phyloP scores from a whole-genome alignment of 1,139 yeast species.

The Candida tetrigidarum region DNA sequence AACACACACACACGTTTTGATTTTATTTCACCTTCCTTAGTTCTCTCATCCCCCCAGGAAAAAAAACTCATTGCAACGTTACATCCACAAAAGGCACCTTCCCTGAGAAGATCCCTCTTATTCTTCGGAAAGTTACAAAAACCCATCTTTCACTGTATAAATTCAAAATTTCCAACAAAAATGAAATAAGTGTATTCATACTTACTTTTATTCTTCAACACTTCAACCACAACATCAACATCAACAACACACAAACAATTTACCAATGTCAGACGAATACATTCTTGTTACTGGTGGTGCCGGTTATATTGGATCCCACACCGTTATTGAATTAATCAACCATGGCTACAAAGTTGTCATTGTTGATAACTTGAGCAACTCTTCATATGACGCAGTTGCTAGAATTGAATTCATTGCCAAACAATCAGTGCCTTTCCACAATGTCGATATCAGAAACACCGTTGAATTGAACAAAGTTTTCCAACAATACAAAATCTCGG shows the following conservation, averaged over 20 bases:
- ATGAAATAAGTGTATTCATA: no score
- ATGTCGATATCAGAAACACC: conserved; percentile 61
- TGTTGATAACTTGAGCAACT: conserved; percentile 71
- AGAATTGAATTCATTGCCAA: conserved; percentile 62
- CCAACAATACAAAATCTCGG: conserved; percentile 50
- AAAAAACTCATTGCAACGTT: not conserved
- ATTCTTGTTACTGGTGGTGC: conserved; percentile 87
- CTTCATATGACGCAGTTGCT: conserved; percentile 69
- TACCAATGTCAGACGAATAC: conserved; percentile 27
- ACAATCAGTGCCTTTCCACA: conserved; percentile 56
- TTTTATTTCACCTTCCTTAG: conserved; percentile 4
- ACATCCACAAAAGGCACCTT: not conserved
- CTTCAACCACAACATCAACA: no score
- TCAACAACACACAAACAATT: not conserved
- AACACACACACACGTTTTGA: no score
- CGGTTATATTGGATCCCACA: conserved; percentile 87
- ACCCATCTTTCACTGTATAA: not conserved
- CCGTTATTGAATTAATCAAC: conserved; percentile 67
- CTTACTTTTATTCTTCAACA: not conserved
- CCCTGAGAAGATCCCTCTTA: conserved; percentile 3
- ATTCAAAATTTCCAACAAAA: not conserved
- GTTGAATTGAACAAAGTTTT: conserved; percentile 54
- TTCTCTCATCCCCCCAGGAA: no score
- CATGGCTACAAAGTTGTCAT: conserved; percentile 72
- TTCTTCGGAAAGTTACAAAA: not conserved